phyloP scores from a whole-genome alignment of 768 basidiomycete genomes.

The Boletus speciosus region DNA sequence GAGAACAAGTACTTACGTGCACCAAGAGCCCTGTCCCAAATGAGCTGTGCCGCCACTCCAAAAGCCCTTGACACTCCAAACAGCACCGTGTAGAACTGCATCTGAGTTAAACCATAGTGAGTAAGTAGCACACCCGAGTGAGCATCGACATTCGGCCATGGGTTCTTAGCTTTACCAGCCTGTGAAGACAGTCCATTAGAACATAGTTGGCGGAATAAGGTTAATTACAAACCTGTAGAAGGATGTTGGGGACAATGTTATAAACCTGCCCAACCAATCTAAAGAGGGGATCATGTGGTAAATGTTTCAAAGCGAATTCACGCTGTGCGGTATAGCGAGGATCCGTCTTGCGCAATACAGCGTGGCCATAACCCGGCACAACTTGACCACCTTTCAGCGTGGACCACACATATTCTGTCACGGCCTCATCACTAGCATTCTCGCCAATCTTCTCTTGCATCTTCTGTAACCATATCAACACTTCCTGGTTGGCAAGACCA shows the following conservation, averaged over 20 bases:
- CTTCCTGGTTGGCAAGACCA: constrained; percentile 97
- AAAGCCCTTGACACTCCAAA: constrained; percentile 97
- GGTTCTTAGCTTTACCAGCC: constrained; percentile 92
- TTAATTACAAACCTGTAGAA: constrained; percentile 60
- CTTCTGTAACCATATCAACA: constrained; percentile 89
- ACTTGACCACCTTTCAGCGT: constrained; percentile 93
- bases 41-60: constrained; percentile 83
- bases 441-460: constrained; percentile 91
- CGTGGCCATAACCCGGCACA: constrained; percentile 89
- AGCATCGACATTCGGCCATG: constrained; percentile 96
- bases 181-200: constrained; percentile 23
- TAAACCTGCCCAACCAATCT: constrained; percentile 91
- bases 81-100: constrained; percentile 96
- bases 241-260: constrained; percentile 83
- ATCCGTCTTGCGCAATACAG: constrained; percentile 86
- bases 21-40: constrained; percentile 92
- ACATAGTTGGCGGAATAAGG: neutral
- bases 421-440: constrained; percentile 78
- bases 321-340: constrained; percentile 89
- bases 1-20: constrained; percentile 59
- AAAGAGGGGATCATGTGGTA: constrained; percentile 87
- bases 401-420: constrained; percentile 92
- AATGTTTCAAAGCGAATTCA: constrained; percentile 82
- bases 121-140: constrained; percentile 90
- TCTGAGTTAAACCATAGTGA: constrained; percentile 82